Conservation (phyloP, 2,329 filamentous ascomycete genomes). For the Aspergillus spinulosporus region DNA sequence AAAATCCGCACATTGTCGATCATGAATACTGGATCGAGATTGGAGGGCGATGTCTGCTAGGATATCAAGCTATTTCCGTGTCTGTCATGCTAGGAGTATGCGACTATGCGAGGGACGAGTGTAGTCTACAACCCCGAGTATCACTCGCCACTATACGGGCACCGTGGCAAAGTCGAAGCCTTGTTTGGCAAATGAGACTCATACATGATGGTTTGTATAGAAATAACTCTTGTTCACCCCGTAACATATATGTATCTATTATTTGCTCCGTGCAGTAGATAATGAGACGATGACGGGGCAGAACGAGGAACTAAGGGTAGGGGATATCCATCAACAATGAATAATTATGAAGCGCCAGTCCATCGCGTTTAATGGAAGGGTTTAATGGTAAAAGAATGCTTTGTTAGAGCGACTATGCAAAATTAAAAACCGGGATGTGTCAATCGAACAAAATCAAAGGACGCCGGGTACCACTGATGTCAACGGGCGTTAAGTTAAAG, state of each 20-base stretch:
- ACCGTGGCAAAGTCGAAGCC: too few species aligned
- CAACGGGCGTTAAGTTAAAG: slow-evolving; percentile 1
- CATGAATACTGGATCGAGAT: not conserved
- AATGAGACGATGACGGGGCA: too few species aligned
- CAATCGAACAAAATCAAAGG: not conserved
- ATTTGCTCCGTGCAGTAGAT: not conserved
- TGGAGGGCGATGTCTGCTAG: not conserved
- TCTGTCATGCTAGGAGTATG: not conserved
- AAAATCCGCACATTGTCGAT: not conserved
- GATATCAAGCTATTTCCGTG: not conserved
- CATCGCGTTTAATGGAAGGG: not conserved
- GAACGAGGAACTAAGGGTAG: not conserved
- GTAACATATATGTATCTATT: not conserved
- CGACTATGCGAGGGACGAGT: not conserved
- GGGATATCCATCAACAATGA: not conserved
- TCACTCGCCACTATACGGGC: not conserved
- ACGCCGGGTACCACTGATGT: not conserved
- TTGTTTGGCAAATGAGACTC: too few species aligned
- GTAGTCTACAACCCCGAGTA: not conserved
- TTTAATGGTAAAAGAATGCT: not conserved
- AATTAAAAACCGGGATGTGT: not conserved
- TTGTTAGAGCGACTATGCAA: slow-evolving; percentile 5
- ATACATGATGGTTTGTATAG: not conserved
- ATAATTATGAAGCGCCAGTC: not conserved
- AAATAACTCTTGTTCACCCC: not conserved